Conservation (phyloP, 805 yeast species). For the Zygosaccharomyces rouxii region DNA sequence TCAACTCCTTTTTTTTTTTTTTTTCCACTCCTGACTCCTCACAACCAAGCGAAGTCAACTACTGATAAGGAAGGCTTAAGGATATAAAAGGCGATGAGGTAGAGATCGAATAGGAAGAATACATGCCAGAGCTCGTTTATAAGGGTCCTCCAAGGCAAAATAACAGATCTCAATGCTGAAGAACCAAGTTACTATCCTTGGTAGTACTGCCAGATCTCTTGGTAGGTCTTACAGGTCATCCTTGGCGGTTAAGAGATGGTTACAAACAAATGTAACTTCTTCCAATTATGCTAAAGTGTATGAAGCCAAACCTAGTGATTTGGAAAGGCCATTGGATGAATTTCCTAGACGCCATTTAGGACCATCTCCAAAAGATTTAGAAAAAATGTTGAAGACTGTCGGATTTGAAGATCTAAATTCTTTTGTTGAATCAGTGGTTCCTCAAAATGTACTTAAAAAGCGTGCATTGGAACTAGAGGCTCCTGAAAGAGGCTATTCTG, state of each 20-base stretch:
- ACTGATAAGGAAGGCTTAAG: conserved; percentile 2
- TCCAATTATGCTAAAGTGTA: conserved; percentile 46
- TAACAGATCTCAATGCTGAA: neutral
- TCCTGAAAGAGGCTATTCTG: conserved; percentile 75
- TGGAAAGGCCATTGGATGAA: conserved; percentile 56
- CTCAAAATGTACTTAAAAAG: conserved; percentile 65
- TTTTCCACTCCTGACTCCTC: neutral
- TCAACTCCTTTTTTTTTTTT: neutral
- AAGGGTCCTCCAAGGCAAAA: neutral
- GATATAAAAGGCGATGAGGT: conserved; percentile 2
- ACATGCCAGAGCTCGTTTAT: neutral
- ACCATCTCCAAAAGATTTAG: conserved; percentile 59
- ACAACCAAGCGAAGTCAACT: neutral
- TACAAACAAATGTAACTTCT: conserved; percentile 48
- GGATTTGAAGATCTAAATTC: conserved; percentile 65
- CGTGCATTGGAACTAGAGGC: conserved; percentile 56
- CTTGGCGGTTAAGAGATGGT: neutral
- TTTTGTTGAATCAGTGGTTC: conserved; percentile 71
- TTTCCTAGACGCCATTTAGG: conserved; percentile 92
- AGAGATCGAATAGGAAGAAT: neutral
- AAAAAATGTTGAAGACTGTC: conserved; percentile 58
- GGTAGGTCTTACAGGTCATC: neutral
- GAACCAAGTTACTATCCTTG: neutral
- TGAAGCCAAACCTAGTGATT: conserved; percentile 33
- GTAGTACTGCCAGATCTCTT: neutral